Base-by-base conservation (phyloP, 2,329 filamentous ascomycete genomes). In the Epichloe aotearoae region DNA sequence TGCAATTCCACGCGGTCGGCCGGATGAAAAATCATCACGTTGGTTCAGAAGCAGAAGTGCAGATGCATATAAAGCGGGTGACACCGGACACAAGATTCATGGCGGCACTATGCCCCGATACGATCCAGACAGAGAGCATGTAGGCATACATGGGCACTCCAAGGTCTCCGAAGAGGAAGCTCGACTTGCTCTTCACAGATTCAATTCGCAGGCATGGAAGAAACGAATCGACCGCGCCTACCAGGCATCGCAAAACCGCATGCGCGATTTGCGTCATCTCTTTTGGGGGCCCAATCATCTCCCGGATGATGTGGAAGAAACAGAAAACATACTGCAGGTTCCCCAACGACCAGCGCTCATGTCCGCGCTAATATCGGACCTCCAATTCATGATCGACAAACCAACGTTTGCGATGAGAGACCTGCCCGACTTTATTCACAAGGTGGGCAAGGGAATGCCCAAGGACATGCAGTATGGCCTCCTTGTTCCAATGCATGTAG, bases 391-490 rank as follows among this genome's bases (percentile, higher is more conserved):
- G 34, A 75, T 98, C 53, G 93, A 97, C 66, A 96, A 95, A 64
- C 93, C 93, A 1, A 91, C 87, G 0, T 98, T 98, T 63, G 84
- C 89, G 0, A 72, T 95, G 53, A 74, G 80, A 3, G 83, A 95
- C 12, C 80, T 91, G 50, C 86, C 91, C 0, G 79, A 85, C 15
- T 98, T 95, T 63, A 72, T 98, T 26, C 79, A 96, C 62, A 80
- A 81, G 46, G 83, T 97, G 52, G 93, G 93, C n/a, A 98, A 98
- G 69, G 93, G 93, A 1, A 94, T 98, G 81, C 93, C 93, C 1
- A 76, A 81, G 55, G 84, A 94, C 60, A 98, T 89, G 79, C 74
- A 91, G 61, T 98, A 97, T 64, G 83, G 88, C 10, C 73, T 98
- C 19, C 75, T 98, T 17, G 73, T 98, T 11, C 94, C 93, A 0